Evolutionary conservation across 805 yeast species (phyloP).

Genomic region (Ogataea neopini): DNA sequence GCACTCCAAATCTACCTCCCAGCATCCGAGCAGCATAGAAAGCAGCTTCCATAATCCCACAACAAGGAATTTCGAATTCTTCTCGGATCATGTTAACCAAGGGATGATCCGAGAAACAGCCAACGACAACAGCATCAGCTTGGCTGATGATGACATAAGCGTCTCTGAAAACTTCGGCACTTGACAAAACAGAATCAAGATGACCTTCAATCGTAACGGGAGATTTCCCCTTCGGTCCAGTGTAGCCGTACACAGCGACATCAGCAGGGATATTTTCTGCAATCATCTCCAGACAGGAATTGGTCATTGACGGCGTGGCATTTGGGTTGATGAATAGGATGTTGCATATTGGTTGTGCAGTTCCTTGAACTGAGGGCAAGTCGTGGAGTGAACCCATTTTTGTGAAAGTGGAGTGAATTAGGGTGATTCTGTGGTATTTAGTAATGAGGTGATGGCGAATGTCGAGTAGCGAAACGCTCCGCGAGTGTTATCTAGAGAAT

Average conservation of each 20-base stretch:
- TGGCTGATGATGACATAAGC: constrained; percentile 29
- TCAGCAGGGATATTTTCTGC: constrained; percentile 32
- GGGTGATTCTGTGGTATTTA: too few relatives aligned
- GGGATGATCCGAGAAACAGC: constrained; percentile 40
- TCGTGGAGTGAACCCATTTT: constrained; percentile 1
- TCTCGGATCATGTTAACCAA: constrained; percentile 36
- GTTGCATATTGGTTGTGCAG: constrained; percentile 15
- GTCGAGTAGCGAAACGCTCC: too few relatives aligned
- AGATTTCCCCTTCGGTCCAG: constrained; percentile 28
- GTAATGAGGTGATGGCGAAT: neutral
- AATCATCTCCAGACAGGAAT: constrained; percentile 34
- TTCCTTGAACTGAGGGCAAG: constrained; percentile 11
- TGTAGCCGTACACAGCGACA: constrained; percentile 34
- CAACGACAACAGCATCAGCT: constrained; percentile 36
- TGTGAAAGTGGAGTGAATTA: too few relatives aligned
- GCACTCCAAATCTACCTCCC: constrained; percentile 37
- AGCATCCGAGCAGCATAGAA: constrained; percentile 34
- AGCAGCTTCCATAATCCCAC: constrained; percentile 39
- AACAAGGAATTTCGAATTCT: constrained; percentile 36
- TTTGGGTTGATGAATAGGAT: constrained; percentile 36
- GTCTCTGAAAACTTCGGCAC: constrained; percentile 35
- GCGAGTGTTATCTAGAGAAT: too few relatives aligned
- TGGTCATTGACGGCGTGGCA: constrained; percentile 33
- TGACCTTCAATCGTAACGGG: constrained; percentile 37
- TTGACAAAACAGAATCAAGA: constrained; percentile 36